Conservation (phyloP, 2,329 filamentous ascomycete genomes). For the Aspergillus sp. region DNA sequence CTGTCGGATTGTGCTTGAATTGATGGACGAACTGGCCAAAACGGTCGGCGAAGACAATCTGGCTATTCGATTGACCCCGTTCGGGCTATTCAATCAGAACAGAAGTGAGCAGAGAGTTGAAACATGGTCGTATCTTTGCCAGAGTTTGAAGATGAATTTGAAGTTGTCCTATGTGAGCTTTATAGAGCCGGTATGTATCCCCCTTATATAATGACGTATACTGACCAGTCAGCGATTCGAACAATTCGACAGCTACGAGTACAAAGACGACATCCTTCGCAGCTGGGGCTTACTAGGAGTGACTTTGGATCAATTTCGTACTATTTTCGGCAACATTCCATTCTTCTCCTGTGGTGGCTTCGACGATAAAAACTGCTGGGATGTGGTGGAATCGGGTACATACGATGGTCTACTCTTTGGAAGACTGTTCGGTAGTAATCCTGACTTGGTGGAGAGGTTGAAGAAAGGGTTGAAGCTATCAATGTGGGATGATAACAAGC, state of each 20-base stretch:
- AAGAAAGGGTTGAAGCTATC: constrained; percentile 36
- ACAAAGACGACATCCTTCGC: constrained; percentile 47
- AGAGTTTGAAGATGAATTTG: constrained; percentile 43
- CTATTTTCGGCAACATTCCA: constrained; percentile 49
- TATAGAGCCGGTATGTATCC: constrained; percentile 43
- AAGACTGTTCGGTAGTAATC: constrained; percentile 46
- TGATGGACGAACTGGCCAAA: constrained; percentile 31
- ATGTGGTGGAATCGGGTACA: constrained; percentile 43
- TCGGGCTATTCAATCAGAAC: constrained; percentile 50
- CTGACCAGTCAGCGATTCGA: constrained; percentile 38
- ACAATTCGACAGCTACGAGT: constrained; percentile 45
- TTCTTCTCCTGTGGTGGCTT: constrained; percentile 56
- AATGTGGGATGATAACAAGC: constrained; percentile 40
- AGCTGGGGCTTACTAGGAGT: constrained; percentile 46
- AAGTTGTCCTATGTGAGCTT: constrained; percentile 51
- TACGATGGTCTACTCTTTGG: constrained; percentile 48
- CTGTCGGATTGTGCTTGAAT: constrained; percentile 26
- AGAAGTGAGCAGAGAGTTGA: constrained; percentile 48
- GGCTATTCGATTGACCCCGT: constrained; percentile 44
- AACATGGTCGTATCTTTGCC: constrained; percentile 49
- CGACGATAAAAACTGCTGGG: constrained; percentile 47
- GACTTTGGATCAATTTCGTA: constrained; percentile 44
- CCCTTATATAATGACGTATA: background rate
- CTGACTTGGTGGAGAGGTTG: constrained; percentile 44
- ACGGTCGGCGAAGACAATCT: constrained; percentile 44